Base-by-base conservation (phyloP, 495 filamentous ascomycete species). In the Chaetomium tenue region DNA sequence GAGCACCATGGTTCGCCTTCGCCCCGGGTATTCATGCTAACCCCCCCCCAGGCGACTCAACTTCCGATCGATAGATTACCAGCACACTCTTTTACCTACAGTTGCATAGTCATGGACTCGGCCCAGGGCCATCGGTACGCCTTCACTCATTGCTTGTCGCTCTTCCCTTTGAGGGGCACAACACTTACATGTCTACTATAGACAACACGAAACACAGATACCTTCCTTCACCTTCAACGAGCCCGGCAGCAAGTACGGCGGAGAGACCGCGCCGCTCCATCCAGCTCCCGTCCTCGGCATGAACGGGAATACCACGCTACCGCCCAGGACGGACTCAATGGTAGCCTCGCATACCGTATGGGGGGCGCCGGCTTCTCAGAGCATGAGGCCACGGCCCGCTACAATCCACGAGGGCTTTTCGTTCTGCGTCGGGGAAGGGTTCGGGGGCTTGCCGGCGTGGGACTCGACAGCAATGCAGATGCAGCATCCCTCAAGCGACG, bases 341-440 rank as follows among this genome's bases (percentile, higher is more conserved):
- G 60, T 70, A 56, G 72, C 75, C 46, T 73, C 78, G 15, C 70
- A 77, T 23, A 77, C 74, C 25, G 68, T 77, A 30, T 82, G 79
- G 79, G 76, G 77, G n/a, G 77, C 76, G 53, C 75, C 78, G 20
- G 70, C 75, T 18, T 70, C 78, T 26, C 78, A 82, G 57, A 70
- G 73, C 66, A 66, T 78, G 62, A 76, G 76, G 52, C 80, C 82
- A 37, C 75, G 83, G 30, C 81, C 83, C 44, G 81, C 82, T 44
- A 84, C 83, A 47, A 85, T 86, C 63, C 82, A 84, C 60, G 83
- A 86, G 72, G 81, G 79, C 46, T 87, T 86, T 68, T 80, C 81
- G 47, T 86, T 82, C 63, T 83, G 82, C 66, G 75, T 85, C 58
- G 76, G 78, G 25, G 82, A 81, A 46, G 78, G 80, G 20, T 84